Evolutionary conservation across 1,139 yeast genomes (phyloP).

Genomic region (Keqinozyma sinolaborantium): DNA sequence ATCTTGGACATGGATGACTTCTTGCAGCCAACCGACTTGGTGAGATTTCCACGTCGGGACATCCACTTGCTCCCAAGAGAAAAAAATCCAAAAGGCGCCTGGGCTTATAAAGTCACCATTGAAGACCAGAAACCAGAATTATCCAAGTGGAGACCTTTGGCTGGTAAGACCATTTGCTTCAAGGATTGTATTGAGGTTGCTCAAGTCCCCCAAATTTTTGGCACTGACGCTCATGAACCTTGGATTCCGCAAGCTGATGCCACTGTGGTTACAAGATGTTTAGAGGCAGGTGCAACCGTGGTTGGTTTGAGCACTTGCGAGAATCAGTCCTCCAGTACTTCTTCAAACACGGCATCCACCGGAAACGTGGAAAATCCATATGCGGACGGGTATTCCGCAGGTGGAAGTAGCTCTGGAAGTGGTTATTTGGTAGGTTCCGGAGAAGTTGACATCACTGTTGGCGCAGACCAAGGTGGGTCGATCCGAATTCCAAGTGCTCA

Average conservation of each 20-base stretch:
- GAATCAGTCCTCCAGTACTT: constrained; percentile 30
- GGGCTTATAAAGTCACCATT: constrained; percentile 33
- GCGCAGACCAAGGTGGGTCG: constrained; percentile 14
- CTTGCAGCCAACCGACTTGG: constrained; percentile 19
- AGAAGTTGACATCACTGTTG: constrained; percentile 11
- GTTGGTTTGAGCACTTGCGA: constrained; percentile 35
- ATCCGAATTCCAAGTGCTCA: constrained; percentile 13
- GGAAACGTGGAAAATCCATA: constrained; percentile 16
- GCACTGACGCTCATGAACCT: constrained; percentile 26
- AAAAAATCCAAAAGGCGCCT: constrained; percentile 25
- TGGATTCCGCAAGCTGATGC: constrained; percentile 31
- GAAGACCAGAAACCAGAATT: constrained; percentile 21
- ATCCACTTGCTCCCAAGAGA: constrained; percentile 17
- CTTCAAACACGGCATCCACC: constrained; percentile 27
- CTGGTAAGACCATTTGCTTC: constrained; percentile 24
- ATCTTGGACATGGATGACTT: constrained; percentile 23
- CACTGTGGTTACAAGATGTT: constrained; percentile 25
- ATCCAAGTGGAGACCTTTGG: constrained; percentile 13
- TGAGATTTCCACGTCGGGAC: constrained; percentile 25
- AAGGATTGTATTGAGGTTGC: constrained; percentile 32
- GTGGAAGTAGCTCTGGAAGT: constrained; percentile 13
- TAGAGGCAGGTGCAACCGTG: constrained; percentile 28
- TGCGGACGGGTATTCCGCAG: constrained; percentile 12
- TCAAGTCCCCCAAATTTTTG: constrained; percentile 29
- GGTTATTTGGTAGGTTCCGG: constrained; percentile 11